Conservation (phyloP, 2,329 filamentous ascomycete species). For the Calonectria pseudoreteaudii region DNA sequence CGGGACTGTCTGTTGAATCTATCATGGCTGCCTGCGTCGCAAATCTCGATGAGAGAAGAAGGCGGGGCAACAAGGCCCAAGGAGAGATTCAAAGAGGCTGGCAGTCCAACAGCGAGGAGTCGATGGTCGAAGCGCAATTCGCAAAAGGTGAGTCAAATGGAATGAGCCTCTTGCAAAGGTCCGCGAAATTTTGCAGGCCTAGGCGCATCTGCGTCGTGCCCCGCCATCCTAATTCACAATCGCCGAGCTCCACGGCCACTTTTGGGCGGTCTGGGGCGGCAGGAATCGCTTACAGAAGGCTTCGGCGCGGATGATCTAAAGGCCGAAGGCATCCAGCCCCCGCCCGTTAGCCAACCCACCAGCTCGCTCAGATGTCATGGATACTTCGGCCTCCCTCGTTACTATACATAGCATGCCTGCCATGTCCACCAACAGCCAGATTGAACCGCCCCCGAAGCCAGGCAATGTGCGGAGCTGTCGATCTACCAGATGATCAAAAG, state of each 20-base stretch:
- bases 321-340: constrained; percentile 1
- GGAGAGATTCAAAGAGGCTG: not conserved
- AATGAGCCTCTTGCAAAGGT: not conserved
- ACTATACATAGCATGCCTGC: not conserved
- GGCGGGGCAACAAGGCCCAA: constrained; percentile 5
- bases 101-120: not conserved
- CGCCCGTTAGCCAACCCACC: not conserved
- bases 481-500: not conserved
- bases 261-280: constrained; percentile 2
- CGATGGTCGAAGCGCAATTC: not conserved
- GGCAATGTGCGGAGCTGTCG: not conserved
- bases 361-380: not conserved
- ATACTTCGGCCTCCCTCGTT: not conserved
- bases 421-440: not conserved
- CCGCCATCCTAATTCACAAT: constrained; percentile 10
- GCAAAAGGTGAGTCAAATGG: not conserved
- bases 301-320: not conserved
- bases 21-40: not conserved
- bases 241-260: constrained; percentile 4
- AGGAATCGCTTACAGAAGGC: not conserved
- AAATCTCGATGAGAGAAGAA: not conserved
- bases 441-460: not conserved
- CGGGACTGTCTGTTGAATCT: constrained; percentile 47
- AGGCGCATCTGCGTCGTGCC: constrained; percentile 8
- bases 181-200: constrained; percentile 11